phyloP scores from a whole-genome alignment of 306 rosid genomes.

The Prunus fruticosa region DNA sequence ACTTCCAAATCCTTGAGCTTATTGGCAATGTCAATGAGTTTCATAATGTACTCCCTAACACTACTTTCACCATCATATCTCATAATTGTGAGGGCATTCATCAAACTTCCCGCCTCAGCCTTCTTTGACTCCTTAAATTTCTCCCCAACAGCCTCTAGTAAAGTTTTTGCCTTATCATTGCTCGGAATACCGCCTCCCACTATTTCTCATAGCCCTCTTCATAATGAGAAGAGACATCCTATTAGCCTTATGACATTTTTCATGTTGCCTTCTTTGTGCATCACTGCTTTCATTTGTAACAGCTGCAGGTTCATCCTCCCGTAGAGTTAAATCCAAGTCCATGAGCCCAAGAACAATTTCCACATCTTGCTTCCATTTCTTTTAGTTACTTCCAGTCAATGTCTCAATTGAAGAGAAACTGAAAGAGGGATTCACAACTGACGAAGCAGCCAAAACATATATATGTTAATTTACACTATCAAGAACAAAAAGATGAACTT shows the following conservation, averaged over 20 bases:
- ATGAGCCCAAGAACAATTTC: too few relatives aligned
- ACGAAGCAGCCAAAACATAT: too few relatives aligned
- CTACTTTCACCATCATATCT: neutral
- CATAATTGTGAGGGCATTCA: neutral
- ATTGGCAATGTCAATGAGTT: neutral
- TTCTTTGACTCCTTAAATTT: neutral
- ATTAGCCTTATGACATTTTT: neutral
- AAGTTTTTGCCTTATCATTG: neutral
- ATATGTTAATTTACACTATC: too few relatives aligned
- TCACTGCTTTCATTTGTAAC: neutral
- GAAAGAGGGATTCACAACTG: too few relatives aligned
- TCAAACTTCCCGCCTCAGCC: neutral
- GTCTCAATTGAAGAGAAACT: too few relatives aligned
- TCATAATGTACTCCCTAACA: neutral
- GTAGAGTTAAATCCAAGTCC: too few relatives aligned
- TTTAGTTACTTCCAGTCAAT: too few relatives aligned
- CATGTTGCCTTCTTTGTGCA: neutral
- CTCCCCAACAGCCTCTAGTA: neutral
- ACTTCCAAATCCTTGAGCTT: neutral
- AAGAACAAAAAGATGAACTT: too few relatives aligned
- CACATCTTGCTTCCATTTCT: too few relatives aligned
- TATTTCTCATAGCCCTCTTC: neutral
- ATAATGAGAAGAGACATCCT: neutral
- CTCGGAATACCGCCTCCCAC: neutral
- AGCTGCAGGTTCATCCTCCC: too few relatives aligned